Evolutionary conservation across 2,329 filamentous ascomycete species (phyloP).

Genomic region (Rhytidhysteron rufulum): DNA sequence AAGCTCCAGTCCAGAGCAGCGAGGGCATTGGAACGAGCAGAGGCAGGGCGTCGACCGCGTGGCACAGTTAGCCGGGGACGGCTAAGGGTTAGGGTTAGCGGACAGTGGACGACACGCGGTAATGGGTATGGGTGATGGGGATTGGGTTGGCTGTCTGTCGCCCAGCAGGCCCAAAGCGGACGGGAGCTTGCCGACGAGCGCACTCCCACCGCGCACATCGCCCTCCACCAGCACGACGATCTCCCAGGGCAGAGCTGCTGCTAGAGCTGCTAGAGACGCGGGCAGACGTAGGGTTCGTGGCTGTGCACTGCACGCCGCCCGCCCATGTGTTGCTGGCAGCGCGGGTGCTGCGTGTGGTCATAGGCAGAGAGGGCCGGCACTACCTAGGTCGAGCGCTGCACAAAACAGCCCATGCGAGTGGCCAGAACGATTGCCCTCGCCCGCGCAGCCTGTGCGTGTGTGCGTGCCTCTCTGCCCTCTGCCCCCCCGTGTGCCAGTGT

Average conservation of each 20-base stretch:
- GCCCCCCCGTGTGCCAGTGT: background rate
- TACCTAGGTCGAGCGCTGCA: background rate
- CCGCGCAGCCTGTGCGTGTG: too few species aligned
- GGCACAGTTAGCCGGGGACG: background rate
- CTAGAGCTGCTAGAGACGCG: background rate
- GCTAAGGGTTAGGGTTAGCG: too few species aligned
- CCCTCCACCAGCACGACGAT: too few species aligned
- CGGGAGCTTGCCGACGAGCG: background rate
- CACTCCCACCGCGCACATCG: too few species aligned
- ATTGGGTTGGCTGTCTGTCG: background rate
- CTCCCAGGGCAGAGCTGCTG: background rate
- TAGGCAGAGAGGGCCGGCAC: background rate
- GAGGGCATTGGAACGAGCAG: background rate
- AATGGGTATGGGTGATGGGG: too few species aligned
- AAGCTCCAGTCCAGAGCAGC: background rate
- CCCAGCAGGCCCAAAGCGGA: background rate
- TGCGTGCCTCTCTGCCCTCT: background rate
- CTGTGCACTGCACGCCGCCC: too few species aligned
- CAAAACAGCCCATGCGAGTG: background rate
- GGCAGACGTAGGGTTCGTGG: constrained; percentile 2
- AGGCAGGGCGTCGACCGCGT: background rate
- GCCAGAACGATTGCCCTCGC: too few species aligned
- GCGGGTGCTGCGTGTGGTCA: background rate
- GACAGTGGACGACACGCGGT: too few species aligned
- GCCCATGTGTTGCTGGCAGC: background rate